Conservation (phyloP, 1,139 yeast species). For the Pichia sp. region DNA sequence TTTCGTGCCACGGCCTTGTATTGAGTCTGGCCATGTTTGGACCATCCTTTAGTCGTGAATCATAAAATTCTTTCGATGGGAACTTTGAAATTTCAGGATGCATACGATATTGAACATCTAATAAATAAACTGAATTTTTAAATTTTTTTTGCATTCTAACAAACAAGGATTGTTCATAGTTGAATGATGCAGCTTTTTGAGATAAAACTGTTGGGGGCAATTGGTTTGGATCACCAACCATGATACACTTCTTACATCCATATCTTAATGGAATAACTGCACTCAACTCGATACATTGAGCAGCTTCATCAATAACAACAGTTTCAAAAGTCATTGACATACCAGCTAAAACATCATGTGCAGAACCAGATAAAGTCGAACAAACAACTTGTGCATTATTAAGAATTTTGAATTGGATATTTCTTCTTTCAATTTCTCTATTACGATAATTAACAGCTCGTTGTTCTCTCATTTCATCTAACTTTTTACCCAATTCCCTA, state of each 20-base stretch:
- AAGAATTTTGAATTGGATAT: slow-evolving; percentile 65
- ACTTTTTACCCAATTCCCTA: slow-evolving; percentile 61
- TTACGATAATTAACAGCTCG: slow-evolving; percentile 63
- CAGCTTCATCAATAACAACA: slow-evolving; percentile 97
- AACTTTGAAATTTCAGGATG: slow-evolving; percentile 85
- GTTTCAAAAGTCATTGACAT: slow-evolving; percentile 78
- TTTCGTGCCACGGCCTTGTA: slow-evolving; percentile 68
- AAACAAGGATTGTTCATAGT: slow-evolving; percentile 87
- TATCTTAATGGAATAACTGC: slow-evolving; percentile 89
- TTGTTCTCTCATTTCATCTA: slow-evolving; percentile 75
- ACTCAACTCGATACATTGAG: slow-evolving; percentile 93
- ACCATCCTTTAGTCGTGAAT: slow-evolving; percentile 69
- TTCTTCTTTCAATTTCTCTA: slow-evolving; percentile 71
- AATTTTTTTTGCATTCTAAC: slow-evolving; percentile 81
- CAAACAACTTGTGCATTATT: slow-evolving; percentile 84
- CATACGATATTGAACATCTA: slow-evolving; percentile 98
- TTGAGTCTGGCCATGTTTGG: slow-evolving; percentile 56
- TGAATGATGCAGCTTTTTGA: slow-evolving; percentile 69
- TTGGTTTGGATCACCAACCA: slow-evolving; percentile 99
- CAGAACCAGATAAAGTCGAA: slow-evolving; percentile 89
- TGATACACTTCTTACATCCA: slow-evolving; percentile 84
- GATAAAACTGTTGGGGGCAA: slow-evolving; percentile 98
- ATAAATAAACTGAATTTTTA: slow-evolving; percentile 58
- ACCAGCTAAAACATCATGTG: slow-evolving; percentile 76
- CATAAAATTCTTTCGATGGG: slow-evolving; percentile 80